Conservation (phyloP, 305 asterid species). For the Withania somnifera region DNA sequence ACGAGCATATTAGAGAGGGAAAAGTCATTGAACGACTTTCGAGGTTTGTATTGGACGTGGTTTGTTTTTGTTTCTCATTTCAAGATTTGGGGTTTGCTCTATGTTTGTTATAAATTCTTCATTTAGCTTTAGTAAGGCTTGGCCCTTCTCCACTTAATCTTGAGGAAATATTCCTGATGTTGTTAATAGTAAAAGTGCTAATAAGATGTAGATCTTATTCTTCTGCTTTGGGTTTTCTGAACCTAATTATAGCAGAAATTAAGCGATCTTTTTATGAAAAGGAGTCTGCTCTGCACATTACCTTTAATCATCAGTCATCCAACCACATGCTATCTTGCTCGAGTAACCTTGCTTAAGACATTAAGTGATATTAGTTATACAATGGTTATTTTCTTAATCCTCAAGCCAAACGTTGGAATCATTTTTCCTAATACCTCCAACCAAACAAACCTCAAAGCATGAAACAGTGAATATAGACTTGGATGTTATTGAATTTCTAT, state of each 20-base stretch:
- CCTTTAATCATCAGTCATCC: not conserved
- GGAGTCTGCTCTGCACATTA: not conserved
- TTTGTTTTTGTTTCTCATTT: not conserved
- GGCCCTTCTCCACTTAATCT: not conserved
- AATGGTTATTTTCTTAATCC: not conserved
- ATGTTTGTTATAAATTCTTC: not conserved
- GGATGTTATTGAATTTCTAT: not conserved
- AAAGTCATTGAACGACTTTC: constrained; percentile 64
- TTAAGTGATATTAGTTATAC: not conserved
- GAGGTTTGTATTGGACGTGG: constrained; percentile 49
- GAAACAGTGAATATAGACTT: not conserved
- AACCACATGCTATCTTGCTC: not conserved
- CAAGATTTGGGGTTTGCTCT: not conserved
- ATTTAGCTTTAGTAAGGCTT: not conserved
- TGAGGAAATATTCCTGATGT: not conserved
- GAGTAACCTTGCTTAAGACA: not conserved
- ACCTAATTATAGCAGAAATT: not conserved
- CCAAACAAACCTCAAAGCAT: not conserved
- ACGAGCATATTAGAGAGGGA: constrained; percentile 70
- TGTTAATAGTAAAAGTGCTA: not conserved
- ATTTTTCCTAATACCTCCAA: not conserved
- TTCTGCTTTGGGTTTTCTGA: not conserved
- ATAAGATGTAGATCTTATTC: not conserved
- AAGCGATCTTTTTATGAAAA: not conserved
- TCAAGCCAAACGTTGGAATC: not conserved